Conservation (phyloP, 371 early-diverging fungal genomes). For the Enteropsectra breve region DNA sequence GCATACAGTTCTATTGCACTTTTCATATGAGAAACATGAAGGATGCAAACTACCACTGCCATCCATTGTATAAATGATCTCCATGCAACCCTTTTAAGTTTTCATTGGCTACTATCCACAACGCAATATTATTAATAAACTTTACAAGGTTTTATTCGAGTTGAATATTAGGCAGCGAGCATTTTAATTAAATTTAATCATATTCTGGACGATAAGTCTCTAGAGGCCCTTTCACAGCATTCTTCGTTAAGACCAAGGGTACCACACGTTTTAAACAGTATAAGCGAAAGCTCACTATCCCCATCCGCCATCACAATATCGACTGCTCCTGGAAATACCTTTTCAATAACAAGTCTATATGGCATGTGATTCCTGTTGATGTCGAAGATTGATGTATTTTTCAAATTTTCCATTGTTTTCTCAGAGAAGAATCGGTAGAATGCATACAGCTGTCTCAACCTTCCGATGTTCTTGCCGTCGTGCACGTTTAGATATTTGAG, state of each 20-base stretch:
- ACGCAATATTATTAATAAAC: too few species aligned
- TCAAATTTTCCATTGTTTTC: slow-evolving; percentile 22
- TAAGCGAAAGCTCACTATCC: slow-evolving; percentile 39
- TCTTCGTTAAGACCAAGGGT: slow-evolving; percentile 37
- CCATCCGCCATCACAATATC: slow-evolving; percentile 22
- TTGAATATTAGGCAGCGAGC: too few species aligned
- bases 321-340: slow-evolving; percentile 34
- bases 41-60: too few species aligned
- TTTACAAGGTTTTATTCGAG: too few species aligned
- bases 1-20: too few species aligned
- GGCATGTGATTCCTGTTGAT: slow-evolving; percentile 9
- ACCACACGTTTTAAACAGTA: slow-evolving; percentile 43
- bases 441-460: slow-evolving; percentile 18
- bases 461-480: slow-evolving; percentile 1
- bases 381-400: slow-evolving; percentile 25
- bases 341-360: slow-evolving; percentile 39
- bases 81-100: too few species aligned
- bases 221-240: slow-evolving; percentile 26
- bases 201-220: too few species aligned
- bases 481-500: slow-evolving; percentile 6
- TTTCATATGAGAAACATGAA: too few species aligned
- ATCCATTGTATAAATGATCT: too few species aligned
- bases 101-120: too few species aligned
- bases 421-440: slow-evolving; percentile 36
- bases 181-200: too few species aligned